Evolutionary conservation across 2,329 filamentous ascomycete species (phyloP), one percentile per base, ranked within the genome.

Genomic region (Microascus cirrosus): DNA sequence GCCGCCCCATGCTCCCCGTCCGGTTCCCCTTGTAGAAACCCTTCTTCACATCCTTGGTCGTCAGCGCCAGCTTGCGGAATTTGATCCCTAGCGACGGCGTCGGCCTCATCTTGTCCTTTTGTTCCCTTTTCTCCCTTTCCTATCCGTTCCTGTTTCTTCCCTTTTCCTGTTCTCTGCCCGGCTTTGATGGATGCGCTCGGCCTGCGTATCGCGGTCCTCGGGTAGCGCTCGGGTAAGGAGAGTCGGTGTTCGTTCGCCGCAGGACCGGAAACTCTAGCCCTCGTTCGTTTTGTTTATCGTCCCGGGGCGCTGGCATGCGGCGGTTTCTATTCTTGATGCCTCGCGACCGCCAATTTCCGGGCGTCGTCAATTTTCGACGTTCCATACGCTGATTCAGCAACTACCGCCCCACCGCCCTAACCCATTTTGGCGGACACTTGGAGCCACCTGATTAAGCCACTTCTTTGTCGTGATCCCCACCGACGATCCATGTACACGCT

Each of bases 11-110:
- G 50, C 88, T 84, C 1, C 94, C 94, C 1, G 90, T 87, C 53
- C 92, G 81, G 66, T 88, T 96, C 69, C 94, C 94, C 80, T 97
- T 97, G 84, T 99, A 99, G 83, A 86, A 99, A 64, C 92, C 93
- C 69, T 90, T 90, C 71, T 87, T 89, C 70, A 93, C 86, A 73
- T 94, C 86, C 75, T 99, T 99, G 64, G 93, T 95, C 13, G 90
- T 96, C 67, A 99, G 82, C 57, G 81, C 80, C 60, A 92, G 77
- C 68, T 93, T 90, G 72, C 85, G 82, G 67, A 90, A 81, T 59
- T 82, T 81, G 66, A 84, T 75, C 65, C 81, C 79, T 66, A 95
- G 84, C 62, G 76, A 70, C 66, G 82, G 77, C 18, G 88, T 89
- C 58, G 88, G 82, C 70, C 83, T 80, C 84, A 89, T 89, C 61